Conservation (phyloP, 2,329 filamentous ascomycete species). For the Fusarium sp. region DNA sequence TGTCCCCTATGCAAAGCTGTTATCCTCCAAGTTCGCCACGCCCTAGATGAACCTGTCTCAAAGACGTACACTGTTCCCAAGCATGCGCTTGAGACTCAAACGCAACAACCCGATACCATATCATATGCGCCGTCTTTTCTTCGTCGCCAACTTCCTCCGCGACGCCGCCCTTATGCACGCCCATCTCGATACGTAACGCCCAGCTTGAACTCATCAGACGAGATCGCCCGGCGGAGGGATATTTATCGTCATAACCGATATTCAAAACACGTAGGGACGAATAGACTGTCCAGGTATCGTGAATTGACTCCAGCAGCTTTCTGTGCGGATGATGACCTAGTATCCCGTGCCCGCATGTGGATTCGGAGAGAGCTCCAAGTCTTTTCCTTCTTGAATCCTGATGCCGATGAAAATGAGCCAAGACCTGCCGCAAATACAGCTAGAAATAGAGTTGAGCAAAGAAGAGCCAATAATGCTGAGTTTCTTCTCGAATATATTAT, state of each 20-base stretch:
- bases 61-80: conserved; percentile 64
- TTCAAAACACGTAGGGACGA: conserved; percentile 85
- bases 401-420: conserved; percentile 36
- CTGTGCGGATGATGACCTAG: conserved; percentile 70
- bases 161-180: conserved; percentile 15
- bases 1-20: conserved; percentile 82
- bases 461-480: conserved; percentile 75
- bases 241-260: conserved; percentile 80
- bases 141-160: background rate
- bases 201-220: conserved; percentile 19
- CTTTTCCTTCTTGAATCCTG: conserved; percentile 74
- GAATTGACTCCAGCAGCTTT: conserved; percentile 78
- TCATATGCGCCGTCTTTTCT: conserved; percentile 9
- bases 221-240: conserved; percentile 66
- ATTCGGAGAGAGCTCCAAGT: conserved; percentile 86
- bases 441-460: conserved; percentile 36
- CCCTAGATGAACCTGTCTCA: conserved; percentile 61
- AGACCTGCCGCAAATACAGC: conserved; percentile 1
- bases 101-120: background rate
- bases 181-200: conserved; percentile 14
- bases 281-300: conserved; percentile 78
- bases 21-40: conserved; percentile 72
- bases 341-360: conserved; percentile 82
- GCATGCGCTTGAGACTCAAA: conserved; percentile 47
- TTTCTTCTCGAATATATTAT: conserved; percentile 89